Conservation (phyloP, 352 stramenopile species). For the Globisporangium uncinulatum region DNA sequence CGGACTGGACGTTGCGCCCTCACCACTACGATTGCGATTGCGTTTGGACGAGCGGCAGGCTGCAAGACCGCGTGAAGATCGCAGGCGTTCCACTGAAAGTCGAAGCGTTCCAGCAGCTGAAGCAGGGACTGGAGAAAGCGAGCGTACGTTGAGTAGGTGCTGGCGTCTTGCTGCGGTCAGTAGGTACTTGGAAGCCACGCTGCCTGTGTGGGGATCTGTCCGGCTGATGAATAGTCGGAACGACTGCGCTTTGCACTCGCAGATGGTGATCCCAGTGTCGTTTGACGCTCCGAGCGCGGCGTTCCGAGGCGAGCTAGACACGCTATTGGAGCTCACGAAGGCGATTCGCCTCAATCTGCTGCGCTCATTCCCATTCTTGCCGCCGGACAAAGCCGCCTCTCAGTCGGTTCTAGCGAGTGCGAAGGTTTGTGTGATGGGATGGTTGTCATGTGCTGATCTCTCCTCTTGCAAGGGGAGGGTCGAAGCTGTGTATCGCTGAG, state of each 20-base stretch:
- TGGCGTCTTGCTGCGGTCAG: no score
- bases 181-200: no score
- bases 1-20: background rate
- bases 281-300: constrained; percentile 36
- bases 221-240: background rate
- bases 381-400: constrained; percentile 13
- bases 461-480: no score
- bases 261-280: constrained; percentile 54
- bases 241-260: background rate
- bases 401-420: background rate
- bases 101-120: constrained; percentile 58
- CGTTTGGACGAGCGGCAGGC: constrained; percentile 13
- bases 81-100: constrained; percentile 54
- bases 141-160: constrained; percentile 26
- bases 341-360: constrained; percentile 40
- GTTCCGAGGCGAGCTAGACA: constrained; percentile 52
- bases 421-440: constrained; percentile 5
- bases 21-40: background rate
- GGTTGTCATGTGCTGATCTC: background rate
- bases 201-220: no score
- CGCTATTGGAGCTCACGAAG: constrained; percentile 41
- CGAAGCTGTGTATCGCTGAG: background rate
- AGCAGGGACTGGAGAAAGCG: constrained; percentile 63
- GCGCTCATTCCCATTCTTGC: constrained; percentile 62
- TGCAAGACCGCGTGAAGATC: constrained; percentile 62